Evolutionary conservation across 2,329 filamentous ascomycete species (phyloP).

Genomic region (Clonostachys rosea): DNA sequence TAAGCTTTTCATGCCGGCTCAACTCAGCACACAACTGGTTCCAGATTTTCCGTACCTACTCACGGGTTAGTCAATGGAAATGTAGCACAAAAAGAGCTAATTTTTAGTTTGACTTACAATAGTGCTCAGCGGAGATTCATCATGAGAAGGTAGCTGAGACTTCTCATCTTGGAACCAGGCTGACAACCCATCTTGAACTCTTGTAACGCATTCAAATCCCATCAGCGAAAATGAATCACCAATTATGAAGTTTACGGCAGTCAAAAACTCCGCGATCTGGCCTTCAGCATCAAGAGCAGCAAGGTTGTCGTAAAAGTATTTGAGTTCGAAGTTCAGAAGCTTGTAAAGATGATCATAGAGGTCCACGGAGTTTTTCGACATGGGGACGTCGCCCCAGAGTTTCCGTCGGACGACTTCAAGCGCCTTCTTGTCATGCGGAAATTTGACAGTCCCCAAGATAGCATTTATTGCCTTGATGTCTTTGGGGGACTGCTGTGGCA

Average conservation of each 20-base stretch:
- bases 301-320: constrained; percentile 45
- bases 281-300: constrained; percentile 27
- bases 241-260: constrained; percentile 48
- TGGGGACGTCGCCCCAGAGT: constrained; percentile 50
- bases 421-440: constrained; percentile 56
- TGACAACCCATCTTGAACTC: constrained; percentile 56
- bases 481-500: constrained; percentile 11
- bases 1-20: constrained; percentile 22
- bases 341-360: constrained; percentile 65
- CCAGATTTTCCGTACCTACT: constrained; percentile 45
- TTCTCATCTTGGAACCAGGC: constrained; percentile 60
- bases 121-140: constrained; percentile 30
- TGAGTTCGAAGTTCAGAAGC: constrained; percentile 48
- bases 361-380: constrained; percentile 40
- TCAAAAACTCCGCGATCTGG: constrained; percentile 41
- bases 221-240: constrained; percentile 41
- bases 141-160: constrained; percentile 32
- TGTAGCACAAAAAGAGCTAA: no score
- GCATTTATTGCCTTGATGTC: constrained; percentile 29
- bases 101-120: constrained; percentile 34
- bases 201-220: constrained; percentile 49
- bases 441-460: constrained; percentile 39
- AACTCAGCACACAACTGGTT: constrained; percentile 37
- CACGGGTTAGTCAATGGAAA: constrained; percentile 7
- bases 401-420: constrained; percentile 60